Base-by-base conservation (phyloP, 345 rosid genomes). In the Orychophragmus violaceus region DNA sequence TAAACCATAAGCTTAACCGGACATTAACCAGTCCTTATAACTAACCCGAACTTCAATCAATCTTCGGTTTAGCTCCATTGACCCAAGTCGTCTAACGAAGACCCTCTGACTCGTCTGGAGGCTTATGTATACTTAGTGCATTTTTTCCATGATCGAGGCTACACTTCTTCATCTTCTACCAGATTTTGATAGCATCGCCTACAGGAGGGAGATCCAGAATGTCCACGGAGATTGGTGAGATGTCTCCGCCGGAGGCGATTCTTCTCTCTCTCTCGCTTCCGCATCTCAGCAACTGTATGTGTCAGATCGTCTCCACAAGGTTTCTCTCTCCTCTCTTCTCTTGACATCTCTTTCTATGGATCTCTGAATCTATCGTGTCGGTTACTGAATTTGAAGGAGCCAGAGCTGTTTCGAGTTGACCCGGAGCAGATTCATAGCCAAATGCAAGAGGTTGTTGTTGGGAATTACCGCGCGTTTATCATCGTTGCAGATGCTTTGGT, bases 271-370 rank as follows among this genome's bases (percentile, higher is more conserved):
- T 19, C 91, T 93, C 23, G 88, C 95, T 74, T 83, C 95, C 74
- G 83, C 78, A 66, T 75, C 95, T 67, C 95, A 90, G 69, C 99
- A 94, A 66, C 91, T 96, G 18, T 94, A 90, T 69, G 90, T 90
- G 37, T 90, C 96, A 49, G 99, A 93, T 77, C 96, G 97, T 58
- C 96, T 90, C 60, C 97, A 90, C 83, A 94, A 94, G 90, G 99
- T 83, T 58, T 19, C 6, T 6, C 35, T 29, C 24, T 61, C 4
- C 17, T 22, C 13, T 23, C 33, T 6, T 62, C 14, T 2, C 41
- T 44, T 44, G 32, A 16, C 10, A 65, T n/a, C n/a, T 67, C 64
- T 68, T 59, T 56, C 10, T 25, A 35, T 64, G 60, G 56, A 29
- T 49, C 51, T 30, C 59, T 63, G 44, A 69, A 69, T 69, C 49